phyloP scores from a whole-genome alignment of 192 early-diverging fungal species.

The Mortierella alpina region DNA sequence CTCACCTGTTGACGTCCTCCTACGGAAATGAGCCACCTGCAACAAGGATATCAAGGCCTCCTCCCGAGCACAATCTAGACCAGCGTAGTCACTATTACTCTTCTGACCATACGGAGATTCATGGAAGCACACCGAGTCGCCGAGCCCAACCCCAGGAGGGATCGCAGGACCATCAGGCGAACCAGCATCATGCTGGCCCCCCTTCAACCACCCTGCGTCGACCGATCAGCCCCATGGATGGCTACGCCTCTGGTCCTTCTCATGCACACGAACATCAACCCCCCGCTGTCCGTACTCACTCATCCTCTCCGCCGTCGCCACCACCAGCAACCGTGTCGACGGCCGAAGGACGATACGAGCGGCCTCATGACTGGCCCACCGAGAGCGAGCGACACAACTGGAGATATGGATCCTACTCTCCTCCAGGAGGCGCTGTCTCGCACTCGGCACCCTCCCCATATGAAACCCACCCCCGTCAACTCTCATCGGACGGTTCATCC shows the following conservation, averaged over 20 bases:
- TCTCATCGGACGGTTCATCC: slow-evolving; percentile 1
- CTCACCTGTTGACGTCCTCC: slow-evolving; percentile 2
- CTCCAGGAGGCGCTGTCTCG: not conserved
- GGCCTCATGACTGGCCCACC: not conserved
- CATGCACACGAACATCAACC: not conserved
- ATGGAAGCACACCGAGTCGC: too few relatives aligned
- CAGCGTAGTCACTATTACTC: not conserved
- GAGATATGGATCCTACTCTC: slow-evolving; percentile 4
- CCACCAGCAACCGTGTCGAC: not conserved
- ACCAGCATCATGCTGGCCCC: too few relatives aligned
- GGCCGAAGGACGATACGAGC: not conserved
- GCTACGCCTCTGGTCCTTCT: not conserved
- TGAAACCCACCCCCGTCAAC: not conserved
- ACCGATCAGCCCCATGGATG: not conserved
- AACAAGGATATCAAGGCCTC: not conserved
- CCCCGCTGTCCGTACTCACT: not conserved
- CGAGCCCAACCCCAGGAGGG: too few relatives aligned
- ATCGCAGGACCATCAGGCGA: too few relatives aligned
- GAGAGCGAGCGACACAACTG: not conserved
- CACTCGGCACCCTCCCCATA: not conserved
- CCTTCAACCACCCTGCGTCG: too few relatives aligned
- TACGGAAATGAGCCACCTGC: not conserved
- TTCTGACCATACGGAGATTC: too few relatives aligned
- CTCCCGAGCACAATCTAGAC: not conserved
- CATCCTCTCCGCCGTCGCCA: not conserved